A percentile compares a stretch with the other conserved stretches of the same genome.
Evolutionary conservation across 768 basidiomycete species (phyloP).

Genomic region (Leucosporidium creatinivorum): DNA sequence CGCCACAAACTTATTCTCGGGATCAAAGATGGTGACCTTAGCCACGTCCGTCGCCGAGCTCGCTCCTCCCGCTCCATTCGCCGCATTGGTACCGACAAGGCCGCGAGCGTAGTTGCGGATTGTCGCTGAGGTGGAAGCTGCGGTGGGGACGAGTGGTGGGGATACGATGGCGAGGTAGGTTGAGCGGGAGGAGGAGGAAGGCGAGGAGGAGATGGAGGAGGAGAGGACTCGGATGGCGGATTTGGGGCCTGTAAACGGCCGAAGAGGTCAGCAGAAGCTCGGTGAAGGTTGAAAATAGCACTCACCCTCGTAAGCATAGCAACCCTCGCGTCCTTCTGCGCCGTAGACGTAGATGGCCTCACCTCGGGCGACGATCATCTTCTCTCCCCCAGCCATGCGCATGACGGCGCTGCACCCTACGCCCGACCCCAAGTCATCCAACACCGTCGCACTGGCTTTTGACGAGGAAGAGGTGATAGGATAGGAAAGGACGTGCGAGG

Average conservation of each 20-base stretch:
- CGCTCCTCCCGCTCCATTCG: background rate
- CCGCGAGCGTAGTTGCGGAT: conserved; percentile 60
- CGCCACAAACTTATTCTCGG: conserved; percentile 82
- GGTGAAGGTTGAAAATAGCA: background rate
- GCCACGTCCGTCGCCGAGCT: conserved; percentile 12
- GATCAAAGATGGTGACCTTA: conserved; percentile 70
- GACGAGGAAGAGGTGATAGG: conserved; percentile 50
- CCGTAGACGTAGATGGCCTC: conserved; percentile 86
- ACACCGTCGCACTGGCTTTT: conserved; percentile 56
- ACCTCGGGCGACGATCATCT: conserved; percentile 73
- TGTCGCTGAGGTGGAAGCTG: conserved; percentile 61
- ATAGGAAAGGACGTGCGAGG: conserved; percentile 60
- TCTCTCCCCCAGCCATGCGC: conserved; percentile 14
- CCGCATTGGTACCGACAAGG: background rate
- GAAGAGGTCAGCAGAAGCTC: background rate
- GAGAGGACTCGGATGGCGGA: conserved; percentile 24
- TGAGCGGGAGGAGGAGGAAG: conserved; percentile 41
- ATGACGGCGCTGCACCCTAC: conserved; percentile 81
- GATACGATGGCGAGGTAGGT: conserved; percentile 82
- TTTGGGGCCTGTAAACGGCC: conserved; percentile 24
- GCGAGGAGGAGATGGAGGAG: conserved; percentile 4
- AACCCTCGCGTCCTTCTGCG: conserved; percentile 69
- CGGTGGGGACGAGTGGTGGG: conserved; percentile 65
- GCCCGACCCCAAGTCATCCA: conserved; percentile 79
- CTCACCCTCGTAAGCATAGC: conserved; percentile 85